Evolutionary conservation across 768 basidiomycete genomes (phyloP), one percentile per base, ranked within the genome.

Genomic region (Russula sp.): DNA sequence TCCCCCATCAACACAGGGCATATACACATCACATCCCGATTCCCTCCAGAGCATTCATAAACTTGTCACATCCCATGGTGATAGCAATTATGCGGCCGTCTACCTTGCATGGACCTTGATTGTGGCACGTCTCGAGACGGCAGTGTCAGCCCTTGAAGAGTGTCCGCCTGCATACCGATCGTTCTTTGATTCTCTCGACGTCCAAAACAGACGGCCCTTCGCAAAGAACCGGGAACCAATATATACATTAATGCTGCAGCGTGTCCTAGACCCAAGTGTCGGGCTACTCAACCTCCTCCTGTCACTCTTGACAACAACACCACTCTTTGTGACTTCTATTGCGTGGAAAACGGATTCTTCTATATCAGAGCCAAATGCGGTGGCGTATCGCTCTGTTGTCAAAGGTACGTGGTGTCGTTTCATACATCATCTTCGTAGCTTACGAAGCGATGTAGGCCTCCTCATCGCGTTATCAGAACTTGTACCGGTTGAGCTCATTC

Each of bases 81-180:
- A 83, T 59, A 83, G 84, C 68, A 87, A 90, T 67, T 85, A 86
- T 70, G 80, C 84, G 0, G 86, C 87, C 67, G 81, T 87, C 5
- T 88, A 90, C 69, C 78, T 94, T 7, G 87, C 86, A 0, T 98
- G 95, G 95, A 81, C 93, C 0, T 92, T 87, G 71, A 83, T 94
- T 1, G 81, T 96, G 4, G 87, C 86, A 13, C 81, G 85, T 36
- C 72, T 90, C n/a, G 72, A 78, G 22, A 71, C 77, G 14, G 78
- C 79, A 57, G 82, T 80, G 1, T 60, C 69, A n/a, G 74, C 81
- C 54, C 68, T 79, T 70, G 78, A 81, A 67, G 80, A 83, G 63
- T 73, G 87, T 38, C 85, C 86, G 22, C 73, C 79, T 18, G 71
- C 81, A 16, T 89, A 86, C 73, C 78, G 76, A 32, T 63, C 76